These are phyloP conservation scores for Leucaena leucocephala DNA, from an alignment of 306 rosid genomes.

Conservation along the genomic window DNA sequence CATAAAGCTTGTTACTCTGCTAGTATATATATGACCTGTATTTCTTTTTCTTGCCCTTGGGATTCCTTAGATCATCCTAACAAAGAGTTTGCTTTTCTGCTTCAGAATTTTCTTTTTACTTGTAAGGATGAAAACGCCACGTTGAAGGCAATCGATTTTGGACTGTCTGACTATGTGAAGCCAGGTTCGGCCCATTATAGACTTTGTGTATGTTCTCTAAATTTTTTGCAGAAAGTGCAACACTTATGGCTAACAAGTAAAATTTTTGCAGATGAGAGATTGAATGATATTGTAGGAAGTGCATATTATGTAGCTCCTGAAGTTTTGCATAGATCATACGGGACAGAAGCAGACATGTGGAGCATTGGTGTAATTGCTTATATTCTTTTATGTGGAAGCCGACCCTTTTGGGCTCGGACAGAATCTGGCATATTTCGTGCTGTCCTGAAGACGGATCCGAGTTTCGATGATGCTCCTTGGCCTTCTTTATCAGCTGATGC, in stretches of 20 bases:
- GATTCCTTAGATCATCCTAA: constrained; percentile 25
- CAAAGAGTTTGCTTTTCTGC: constrained; percentile 36
- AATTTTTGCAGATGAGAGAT: constrained; percentile 67
- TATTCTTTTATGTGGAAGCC: constrained; percentile 85
- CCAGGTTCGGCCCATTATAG: constrained; percentile 57
- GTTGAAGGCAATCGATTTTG: constrained; percentile 77
- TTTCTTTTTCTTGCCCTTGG: not conserved
- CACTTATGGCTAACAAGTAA: constrained; percentile 12
- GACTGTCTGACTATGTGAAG: constrained; percentile 85
- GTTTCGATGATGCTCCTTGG: constrained; percentile 90
- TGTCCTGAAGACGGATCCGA: constrained; percentile 81
- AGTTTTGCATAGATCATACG: constrained; percentile 82
- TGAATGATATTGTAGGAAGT: constrained; percentile 88
- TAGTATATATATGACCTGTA: not conserved
- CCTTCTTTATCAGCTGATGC: constrained; percentile 81
- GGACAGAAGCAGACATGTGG: constrained; percentile 92
- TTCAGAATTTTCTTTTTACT: constrained; percentile 78
- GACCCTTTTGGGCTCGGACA: constrained; percentile 87
- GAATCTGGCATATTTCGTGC: constrained; percentile 88
- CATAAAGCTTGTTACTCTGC: constrained; percentile 22
- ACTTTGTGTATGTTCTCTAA: constrained; percentile 18
- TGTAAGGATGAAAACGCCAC: constrained; percentile 62
- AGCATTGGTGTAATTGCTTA: constrained; percentile 90
- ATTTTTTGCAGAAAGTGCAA: not conserved
- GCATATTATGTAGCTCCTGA: constrained; percentile 94